phyloP scores from a whole-genome alignment of 2,329 filamentous ascomycete species.

The Neofusicoccum sp. region DNA sequence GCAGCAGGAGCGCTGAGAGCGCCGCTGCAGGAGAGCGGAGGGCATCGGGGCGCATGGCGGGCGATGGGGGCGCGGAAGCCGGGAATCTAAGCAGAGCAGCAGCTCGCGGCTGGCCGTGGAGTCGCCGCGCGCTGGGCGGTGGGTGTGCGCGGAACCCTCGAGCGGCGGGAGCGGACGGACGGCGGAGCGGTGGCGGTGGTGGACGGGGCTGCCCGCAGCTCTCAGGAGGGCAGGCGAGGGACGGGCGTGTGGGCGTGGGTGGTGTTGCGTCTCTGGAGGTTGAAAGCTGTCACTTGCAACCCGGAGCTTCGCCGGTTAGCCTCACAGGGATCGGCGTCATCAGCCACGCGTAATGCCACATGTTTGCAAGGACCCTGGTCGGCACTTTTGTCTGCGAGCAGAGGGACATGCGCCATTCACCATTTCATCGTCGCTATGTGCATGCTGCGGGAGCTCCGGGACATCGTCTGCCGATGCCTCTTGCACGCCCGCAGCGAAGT shows the following conservation, averaged over 20 bases:
- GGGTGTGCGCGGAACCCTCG: background rate
- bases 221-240: background rate
- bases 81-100: background rate
- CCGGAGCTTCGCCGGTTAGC: constrained; percentile 19
- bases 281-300: constrained; percentile 19
- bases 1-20: constrained; percentile 41
- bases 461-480: constrained; percentile 5
- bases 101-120: constrained; percentile 17
- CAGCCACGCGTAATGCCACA: constrained; percentile 18
- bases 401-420: constrained; percentile 13
- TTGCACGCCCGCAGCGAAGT: constrained; percentile 2
- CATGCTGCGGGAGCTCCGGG: constrained; percentile 11
- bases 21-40: constrained; percentile 31
- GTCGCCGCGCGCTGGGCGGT: constrained; percentile 14
- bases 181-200: background rate
- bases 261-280: background rate
- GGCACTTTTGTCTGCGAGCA: background rate
- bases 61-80: background rate
- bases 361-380: background rate
- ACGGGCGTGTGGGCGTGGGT: background rate
- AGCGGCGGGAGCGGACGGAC: background rate
- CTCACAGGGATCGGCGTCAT: constrained; percentile 17
- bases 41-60: constrained; percentile 35
- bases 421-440: constrained; percentile 18
- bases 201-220: background rate